These are phyloP conservation scores for Thamnidium elegans DNA, from an alignment of 192 early-diverging fungal species.

Conservation along the genomic window DNA sequence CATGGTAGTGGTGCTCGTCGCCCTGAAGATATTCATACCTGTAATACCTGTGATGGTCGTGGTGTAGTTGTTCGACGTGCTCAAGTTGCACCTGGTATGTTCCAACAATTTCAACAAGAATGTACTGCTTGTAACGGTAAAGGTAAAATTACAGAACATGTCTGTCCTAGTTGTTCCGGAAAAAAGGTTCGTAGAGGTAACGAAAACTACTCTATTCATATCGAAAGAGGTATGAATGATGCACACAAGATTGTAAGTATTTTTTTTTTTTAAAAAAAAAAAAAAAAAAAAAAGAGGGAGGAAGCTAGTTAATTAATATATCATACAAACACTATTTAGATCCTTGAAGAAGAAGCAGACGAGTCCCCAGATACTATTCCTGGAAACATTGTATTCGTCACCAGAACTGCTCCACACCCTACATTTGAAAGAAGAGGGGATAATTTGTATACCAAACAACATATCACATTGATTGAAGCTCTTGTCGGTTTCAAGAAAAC, in stretches of 20 bases:
- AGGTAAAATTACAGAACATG: constrained; percentile 32
- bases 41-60: constrained; percentile 72
- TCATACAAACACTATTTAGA: constrained; percentile 12
- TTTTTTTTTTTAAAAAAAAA: too few species aligned
- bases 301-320: neutral
- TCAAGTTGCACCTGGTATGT: constrained; percentile 88
- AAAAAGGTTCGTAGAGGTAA: constrained; percentile 80
- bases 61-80: constrained; percentile 82
- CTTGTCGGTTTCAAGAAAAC: constrained; percentile 76
- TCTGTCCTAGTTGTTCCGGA: constrained; percentile 7
- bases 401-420: constrained; percentile 67
- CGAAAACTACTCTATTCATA: constrained; percentile 71
- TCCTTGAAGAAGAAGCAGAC: constrained; percentile 88
- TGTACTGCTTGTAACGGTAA: constrained; percentile 91
- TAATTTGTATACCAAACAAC: constrained; percentile 72
- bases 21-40: constrained; percentile 81
- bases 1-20: constrained; percentile 87
- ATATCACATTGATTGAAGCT: constrained; percentile 74
- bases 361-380: constrained; percentile 86
- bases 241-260: constrained; percentile 54
- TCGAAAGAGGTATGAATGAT: constrained; percentile 85
- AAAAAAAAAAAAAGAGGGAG: neutral
- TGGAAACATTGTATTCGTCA: constrained; percentile 82
- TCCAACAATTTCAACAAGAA: constrained; percentile 90
- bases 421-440: constrained; percentile 74